phyloP scores from a whole-genome alignment of 208 protist species.

The Vickermania spadyakhi region DNA sequence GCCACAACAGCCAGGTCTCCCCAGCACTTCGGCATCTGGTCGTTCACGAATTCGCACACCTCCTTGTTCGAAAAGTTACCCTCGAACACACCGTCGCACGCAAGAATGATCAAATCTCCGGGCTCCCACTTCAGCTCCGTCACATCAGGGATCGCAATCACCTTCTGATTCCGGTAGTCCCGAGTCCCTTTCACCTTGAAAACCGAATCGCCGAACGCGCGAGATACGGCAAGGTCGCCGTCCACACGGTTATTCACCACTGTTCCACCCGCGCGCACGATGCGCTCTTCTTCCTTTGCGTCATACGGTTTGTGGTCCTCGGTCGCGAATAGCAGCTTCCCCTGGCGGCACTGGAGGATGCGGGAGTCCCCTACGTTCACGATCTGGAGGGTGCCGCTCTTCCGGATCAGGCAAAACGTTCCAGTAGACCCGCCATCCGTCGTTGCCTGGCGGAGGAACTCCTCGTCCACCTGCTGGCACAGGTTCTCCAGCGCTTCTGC shows the following conservation, averaged over 20 bases:
- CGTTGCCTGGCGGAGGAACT: constrained; percentile 44
- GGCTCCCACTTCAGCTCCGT: constrained; percentile 41
- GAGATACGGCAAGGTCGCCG: constrained; percentile 89
- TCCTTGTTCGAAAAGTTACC: constrained; percentile 81
- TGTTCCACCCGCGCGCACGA: constrained; percentile 77
- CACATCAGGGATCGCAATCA: constrained; percentile 81
- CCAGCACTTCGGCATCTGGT: constrained; percentile 42
- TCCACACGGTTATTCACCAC: constrained; percentile 86
- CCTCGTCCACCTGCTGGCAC: constrained; percentile 61
- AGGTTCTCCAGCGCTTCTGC: constrained; percentile 57
- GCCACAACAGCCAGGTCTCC: constrained; percentile 72
- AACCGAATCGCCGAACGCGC: constrained; percentile 88
- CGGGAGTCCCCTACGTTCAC: constrained; percentile 90
- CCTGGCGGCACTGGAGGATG: constrained; percentile 57
- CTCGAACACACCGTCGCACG: constrained; percentile 89
- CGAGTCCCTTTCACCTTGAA: constrained; percentile 75
- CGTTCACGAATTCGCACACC: constrained; percentile 64
- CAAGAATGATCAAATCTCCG: constrained; percentile 79
- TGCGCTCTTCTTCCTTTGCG: constrained; percentile 64
- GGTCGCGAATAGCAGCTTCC: constrained; percentile 60
- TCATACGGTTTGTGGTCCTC: constrained; percentile 89
- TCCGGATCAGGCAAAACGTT: constrained; percentile 67
- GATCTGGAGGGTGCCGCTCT: constrained; percentile 42
- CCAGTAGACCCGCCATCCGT: constrained; percentile 69
- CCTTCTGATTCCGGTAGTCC: constrained; percentile 75